Conservation (phyloP, 768 basidiomycete species). For the Rhodotorula toruloides region DNA sequence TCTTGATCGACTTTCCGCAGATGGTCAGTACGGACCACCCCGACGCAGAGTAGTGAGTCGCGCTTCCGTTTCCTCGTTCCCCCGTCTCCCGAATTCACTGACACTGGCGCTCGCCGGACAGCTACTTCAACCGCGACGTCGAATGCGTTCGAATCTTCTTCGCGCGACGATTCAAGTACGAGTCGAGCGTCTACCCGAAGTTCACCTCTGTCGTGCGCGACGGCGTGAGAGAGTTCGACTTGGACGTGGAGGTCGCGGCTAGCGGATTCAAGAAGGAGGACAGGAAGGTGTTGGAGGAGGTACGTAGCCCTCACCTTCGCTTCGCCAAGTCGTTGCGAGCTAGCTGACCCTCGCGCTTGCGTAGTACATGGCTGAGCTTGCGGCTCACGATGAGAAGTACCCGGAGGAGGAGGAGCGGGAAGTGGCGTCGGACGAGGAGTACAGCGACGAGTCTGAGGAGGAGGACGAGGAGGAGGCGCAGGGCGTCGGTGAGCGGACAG, state of each 20-base stretch:
- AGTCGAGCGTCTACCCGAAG: conserved; percentile 78
- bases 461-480: conserved; percentile 37
- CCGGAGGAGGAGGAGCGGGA: conserved; percentile 46
- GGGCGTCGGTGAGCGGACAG: conserved; percentile 20
- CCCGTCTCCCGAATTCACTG: not conserved
- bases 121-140: conserved; percentile 99
- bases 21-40: conserved; percentile 96
- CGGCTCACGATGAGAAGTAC: conserved; percentile 45
- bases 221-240: conserved; percentile 57
- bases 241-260: conserved; percentile 88
- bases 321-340: not conserved
- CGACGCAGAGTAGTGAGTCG: conserved; percentile 85
- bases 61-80: not conserved
- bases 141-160: conserved; percentile 94
- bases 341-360: not conserved
- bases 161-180: conserved; percentile 81
- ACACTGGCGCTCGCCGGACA: conserved; percentile 44
- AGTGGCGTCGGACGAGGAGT: conserved; percentile 46
- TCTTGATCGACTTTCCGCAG: conserved; percentile 98
- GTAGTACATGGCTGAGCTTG: conserved; percentile 45
- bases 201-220: conserved; percentile 61
- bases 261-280: conserved; percentile 86
- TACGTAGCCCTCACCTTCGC: conserved; percentile 47
- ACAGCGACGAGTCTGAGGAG: conserved; percentile 43
- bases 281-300: conserved; percentile 76